These are phyloP conservation scores for Chlorella sp. DNA, from an alignment of 139 green algal genomes.

Conservation along the genomic window DNA sequence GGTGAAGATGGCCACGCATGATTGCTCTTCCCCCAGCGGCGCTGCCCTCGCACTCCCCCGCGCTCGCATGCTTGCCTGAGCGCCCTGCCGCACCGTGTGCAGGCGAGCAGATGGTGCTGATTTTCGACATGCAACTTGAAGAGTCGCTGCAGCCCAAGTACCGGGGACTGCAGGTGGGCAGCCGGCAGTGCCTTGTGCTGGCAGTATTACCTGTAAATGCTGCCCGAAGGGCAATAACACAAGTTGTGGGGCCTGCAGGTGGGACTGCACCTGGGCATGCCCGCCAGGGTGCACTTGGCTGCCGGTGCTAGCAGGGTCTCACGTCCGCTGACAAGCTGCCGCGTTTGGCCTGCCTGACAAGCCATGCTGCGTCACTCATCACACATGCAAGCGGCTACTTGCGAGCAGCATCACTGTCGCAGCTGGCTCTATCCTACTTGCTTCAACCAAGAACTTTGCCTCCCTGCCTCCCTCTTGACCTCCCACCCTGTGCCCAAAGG, in stretches of 20 bases:
- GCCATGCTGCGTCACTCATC: too few species aligned
- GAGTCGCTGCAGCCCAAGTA: constrained; percentile 27
- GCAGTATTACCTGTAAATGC: too few species aligned
- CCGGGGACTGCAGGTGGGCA: constrained; percentile 30
- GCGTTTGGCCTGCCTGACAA: too few species aligned
- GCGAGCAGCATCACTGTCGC: too few species aligned
- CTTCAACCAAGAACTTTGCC: too few species aligned
- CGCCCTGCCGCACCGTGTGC: neutral
- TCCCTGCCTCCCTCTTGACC: too few species aligned
- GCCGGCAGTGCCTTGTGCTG: neutral
- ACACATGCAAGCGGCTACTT: too few species aligned
- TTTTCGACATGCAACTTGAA: constrained; percentile 31
- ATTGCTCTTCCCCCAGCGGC: too few species aligned
- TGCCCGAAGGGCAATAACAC: too few species aligned
- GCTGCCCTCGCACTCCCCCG: neutral
- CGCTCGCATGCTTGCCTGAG: neutral
- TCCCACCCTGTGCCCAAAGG: neutral
- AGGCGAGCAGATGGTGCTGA: constrained; percentile 36
- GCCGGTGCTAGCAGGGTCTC: neutral
- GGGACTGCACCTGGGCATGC: neutral
- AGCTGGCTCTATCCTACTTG: too few species aligned
- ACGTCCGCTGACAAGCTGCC: neutral
- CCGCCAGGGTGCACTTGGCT: neutral
- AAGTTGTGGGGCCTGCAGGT: too few species aligned
- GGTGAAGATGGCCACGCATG: too few species aligned